Percentiles rank a stretch among this genome's conserved stretches.
Conservation (phyloP, 2,329 filamentous ascomycete genomes). For the Exophiala oligosperma region DNA sequence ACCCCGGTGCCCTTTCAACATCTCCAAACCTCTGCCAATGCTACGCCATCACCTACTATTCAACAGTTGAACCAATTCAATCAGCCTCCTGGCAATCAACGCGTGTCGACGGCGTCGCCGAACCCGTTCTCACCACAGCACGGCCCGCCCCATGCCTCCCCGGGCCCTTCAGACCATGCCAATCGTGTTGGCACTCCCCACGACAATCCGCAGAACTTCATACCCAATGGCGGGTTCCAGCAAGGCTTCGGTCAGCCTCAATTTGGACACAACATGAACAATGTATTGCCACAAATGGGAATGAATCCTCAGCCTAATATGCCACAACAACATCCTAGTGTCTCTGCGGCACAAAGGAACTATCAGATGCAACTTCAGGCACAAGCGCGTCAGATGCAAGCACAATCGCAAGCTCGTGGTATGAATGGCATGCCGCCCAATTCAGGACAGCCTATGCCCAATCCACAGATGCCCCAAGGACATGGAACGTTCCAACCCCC, state of each 20-base stretch:
- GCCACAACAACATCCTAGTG: constrained; percentile 53
- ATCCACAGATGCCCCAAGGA: constrained; percentile 23
- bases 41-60: constrained; percentile 90
- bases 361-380: constrained; percentile 85
- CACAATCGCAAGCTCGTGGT: constrained; percentile 15
- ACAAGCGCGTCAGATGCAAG: constrained; percentile 63
- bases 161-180: constrained; percentile 72
- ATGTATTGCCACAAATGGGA: constrained; percentile 40
- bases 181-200: constrained; percentile 69
- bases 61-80: constrained; percentile 69
- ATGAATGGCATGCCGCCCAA: constrained; percentile 20
- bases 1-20: constrained; percentile 76
- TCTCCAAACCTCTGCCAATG: constrained; percentile 77
- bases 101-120: constrained; percentile 88
- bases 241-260: constrained; percentile 42
- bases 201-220: constrained; percentile 60
- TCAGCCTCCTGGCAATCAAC: constrained; percentile 65
- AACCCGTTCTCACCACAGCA: constrained; percentile 85
- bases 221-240: constrained; percentile 50
- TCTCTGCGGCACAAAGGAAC: constrained; percentile 71
- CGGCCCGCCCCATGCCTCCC: constrained; percentile 71
- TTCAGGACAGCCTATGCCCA: constrained; percentile 8
- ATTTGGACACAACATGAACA: constrained; percentile 43
- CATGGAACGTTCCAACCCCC: constrained; percentile 13
- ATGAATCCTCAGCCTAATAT: constrained; percentile 53